These are phyloP conservation scores for Zoysia pacifica DNA, from an alignment of 176 grass and related monocot species.

Conservation along the genomic window DNA sequence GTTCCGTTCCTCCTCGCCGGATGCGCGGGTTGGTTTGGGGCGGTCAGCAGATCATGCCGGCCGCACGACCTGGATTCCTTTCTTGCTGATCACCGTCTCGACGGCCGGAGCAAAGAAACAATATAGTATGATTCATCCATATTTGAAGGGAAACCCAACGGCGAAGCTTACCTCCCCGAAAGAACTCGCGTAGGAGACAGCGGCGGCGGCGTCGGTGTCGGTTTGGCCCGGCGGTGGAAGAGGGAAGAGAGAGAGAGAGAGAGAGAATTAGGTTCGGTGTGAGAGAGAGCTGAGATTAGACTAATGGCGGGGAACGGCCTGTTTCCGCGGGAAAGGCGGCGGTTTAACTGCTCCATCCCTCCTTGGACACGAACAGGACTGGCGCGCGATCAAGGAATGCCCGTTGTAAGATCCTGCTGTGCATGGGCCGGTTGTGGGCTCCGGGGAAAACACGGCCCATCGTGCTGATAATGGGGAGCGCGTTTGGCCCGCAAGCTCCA, in stretches of 20 bases:
- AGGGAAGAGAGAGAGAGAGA: background rate
- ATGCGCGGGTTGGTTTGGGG: slow-evolving; percentile 42
- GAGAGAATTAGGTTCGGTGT: background rate
- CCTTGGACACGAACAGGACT: no score
- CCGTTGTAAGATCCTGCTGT: no score
- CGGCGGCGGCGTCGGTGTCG: slow-evolving; percentile 13
- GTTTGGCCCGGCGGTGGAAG: background rate
- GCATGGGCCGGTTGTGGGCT: no score
- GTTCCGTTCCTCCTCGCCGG: slow-evolving; percentile 17
- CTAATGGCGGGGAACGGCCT: slow-evolving; percentile 46
- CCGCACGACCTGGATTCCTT: slow-evolving; percentile 35
- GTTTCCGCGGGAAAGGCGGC: slow-evolving; percentile 38
- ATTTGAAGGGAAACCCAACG: background rate
- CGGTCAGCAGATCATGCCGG: slow-evolving; percentile 50
- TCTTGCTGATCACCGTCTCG: background rate
- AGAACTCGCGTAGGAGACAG: background rate
- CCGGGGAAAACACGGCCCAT: no score
- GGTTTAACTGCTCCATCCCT: no score
- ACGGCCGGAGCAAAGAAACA: background rate
- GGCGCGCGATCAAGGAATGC: no score
- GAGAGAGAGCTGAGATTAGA: background rate
- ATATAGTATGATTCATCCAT: background rate
- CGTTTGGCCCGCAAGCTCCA: no score
- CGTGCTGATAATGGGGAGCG: no score
- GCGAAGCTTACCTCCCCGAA: slow-evolving; percentile 31